These are phyloP conservation scores for Trichoderma brevicompactum DNA, from an alignment of 2,329 filamentous ascomycete species.

Conservation along the genomic window DNA sequence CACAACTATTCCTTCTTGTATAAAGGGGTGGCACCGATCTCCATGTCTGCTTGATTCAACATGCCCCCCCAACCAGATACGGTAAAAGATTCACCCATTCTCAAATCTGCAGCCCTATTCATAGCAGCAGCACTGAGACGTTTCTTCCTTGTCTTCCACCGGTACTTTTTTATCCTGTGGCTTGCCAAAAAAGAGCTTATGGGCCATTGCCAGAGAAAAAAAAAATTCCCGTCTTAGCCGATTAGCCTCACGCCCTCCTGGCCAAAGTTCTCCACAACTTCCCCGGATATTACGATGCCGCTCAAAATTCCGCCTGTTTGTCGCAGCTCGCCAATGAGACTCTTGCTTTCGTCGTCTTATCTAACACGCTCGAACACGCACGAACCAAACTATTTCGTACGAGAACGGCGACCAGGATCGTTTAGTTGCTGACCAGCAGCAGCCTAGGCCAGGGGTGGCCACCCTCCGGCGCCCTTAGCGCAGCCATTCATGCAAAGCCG, in stretches of 20 bases:
- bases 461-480: constrained; percentile 2
- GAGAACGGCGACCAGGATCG: constrained; percentile 1
- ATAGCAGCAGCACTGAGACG: not conserved
- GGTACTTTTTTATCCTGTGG: constrained; percentile 14
- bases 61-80: not conserved
- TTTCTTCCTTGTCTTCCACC: not conserved
- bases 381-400: not conserved
- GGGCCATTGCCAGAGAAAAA: not conserved
- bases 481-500: not conserved
- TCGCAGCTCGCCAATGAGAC: constrained; percentile 5
- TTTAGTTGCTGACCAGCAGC: constrained; percentile 10
- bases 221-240: constrained; percentile 23
- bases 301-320: not conserved
- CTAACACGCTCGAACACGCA: not conserved
- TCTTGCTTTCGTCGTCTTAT: not conserved
- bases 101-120: not conserved
- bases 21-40: constrained; percentile 7
- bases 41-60: not conserved
- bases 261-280: constrained; percentile 10
- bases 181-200: not conserved
- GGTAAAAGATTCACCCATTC: not conserved
- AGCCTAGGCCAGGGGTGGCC: constrained; percentile 12
- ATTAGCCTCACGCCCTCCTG: constrained; percentile 10
- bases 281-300: constrained; percentile 21
- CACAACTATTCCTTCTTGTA: not conserved